Evolutionary conservation across 1,284 basidiomycete species (phyloP), one percentile per base, ranked within the genome.

Genomic region (Neolentinus lepideus): DNA sequence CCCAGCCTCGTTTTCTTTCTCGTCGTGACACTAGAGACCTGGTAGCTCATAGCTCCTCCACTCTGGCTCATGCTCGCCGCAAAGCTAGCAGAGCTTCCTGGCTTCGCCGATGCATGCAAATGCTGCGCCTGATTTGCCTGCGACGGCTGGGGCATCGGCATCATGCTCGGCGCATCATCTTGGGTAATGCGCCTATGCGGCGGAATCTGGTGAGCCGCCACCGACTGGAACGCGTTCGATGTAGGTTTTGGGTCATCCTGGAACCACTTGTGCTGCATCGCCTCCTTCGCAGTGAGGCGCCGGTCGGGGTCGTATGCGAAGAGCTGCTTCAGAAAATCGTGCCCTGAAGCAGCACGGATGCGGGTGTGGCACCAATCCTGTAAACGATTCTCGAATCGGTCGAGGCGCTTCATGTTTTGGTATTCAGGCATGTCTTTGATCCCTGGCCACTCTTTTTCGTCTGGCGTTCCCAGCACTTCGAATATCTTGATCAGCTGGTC

Each of bases 401-500:
- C 91, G 43, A 98, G 77, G 22, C 87, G 75, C 61, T 86, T 84
- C 80, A 97, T 85, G 63, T 85, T 90, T 60, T 81, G 79, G 64
- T 90, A 94, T 70, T 98, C 94, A 0, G 92, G 92, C 80, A 96
- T 89, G 58, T 91, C 80, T 4, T 79, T 79, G n/a, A 98, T 78
- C 6, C 85, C 85, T 0, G 92, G 90, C 95, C 96, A 99, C 12
- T 90, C 83, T 54, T 85, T 81, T 61, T 91, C 92, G 57, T 88
- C 81, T 21, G 96, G 92, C 0, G 90, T 92, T 1, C 97, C 97
- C 11, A 98, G 73, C 0, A 99, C 88, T 61, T 99, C 97, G 58
- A 98, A 90, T 45, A 99, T 98, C 72, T 93, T 94, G 31, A 90
- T 75, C 60, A 99, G 79, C 66, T 99, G 97, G 70, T 99, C 96